Evolutionary conservation across 352 stramenopile species (phyloP), one percentile per base, ranked within the genome.

Genomic region (Globisporangium okanoganense): DNA sequence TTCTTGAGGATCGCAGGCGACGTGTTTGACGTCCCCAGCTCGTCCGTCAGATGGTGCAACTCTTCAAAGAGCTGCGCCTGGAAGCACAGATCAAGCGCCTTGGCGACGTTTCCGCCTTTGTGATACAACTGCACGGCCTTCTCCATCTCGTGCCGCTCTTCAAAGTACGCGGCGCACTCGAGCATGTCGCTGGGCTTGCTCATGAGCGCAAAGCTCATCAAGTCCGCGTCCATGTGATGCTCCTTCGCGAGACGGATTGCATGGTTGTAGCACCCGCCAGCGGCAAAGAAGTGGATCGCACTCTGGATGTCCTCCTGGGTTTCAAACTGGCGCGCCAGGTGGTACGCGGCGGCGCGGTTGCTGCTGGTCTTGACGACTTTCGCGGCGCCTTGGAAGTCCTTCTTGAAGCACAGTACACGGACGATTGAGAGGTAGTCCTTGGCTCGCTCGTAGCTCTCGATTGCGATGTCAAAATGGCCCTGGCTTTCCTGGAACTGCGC

Each of bases 111-210:
- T 7, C 94, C 94, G 40, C 88, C 92, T 66, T 97, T 97, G 52
- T 97, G 79, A 64, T 97, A 98, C 0, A 99, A 78, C 58, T 97
- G 83, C 38, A 98, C 92, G 0, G 95, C 95, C 56, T 98, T 97
- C 55, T 98, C 92, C 69, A 95, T 87, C 54, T 97, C 88, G n/a
- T 85, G 79, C 25, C 97, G 94, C 10, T 72, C 59, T 65, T 98
- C 92, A 61, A 98, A 98, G 67, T 98, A 97, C 31, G 75, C 63
- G 5, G 93, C 93, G 52, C 87, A 96, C 31, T 97, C 90, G 22
- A 97, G 71, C 79, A 96, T 97, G 60, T 96, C 79, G 38, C 71
- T 82, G 2, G 85, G 75, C 33, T 87, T 87, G 59, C 82, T 96
- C 73, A 97, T 90, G 4, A 98, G 75, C 3, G 94, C 93, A 47